Evolutionary conservation across 805 yeast genomes (phyloP), one percentile per base, ranked within the genome.

Genomic region (Candida loeiensis): DNA sequence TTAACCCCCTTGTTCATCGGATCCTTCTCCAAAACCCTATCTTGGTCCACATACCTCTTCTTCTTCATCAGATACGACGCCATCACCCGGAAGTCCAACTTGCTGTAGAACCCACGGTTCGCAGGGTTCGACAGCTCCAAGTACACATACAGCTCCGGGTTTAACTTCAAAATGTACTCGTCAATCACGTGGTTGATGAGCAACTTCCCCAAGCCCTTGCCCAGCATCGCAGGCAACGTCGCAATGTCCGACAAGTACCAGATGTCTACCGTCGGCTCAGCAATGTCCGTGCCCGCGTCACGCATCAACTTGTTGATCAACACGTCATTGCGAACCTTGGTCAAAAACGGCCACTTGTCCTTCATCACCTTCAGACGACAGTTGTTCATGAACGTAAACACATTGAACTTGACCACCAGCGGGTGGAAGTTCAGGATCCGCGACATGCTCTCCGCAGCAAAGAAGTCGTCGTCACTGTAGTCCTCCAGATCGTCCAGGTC

Each of bases 231-330:
- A 6, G 81, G 80, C 32, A 74, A 61, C 17, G 79, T 76, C 30
- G 82, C 82, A 39, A 79, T 64, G 53, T 79, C 82, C 34, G 74
- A 67, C 45, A 79, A 63, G 53, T 79, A 79, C 82, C 83, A 79
- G 38, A 76, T 58, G 22, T 47, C 48, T 28, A 46, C 25, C 16
- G 21, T 26, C n/a, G 41, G 40, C 3, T 41, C 41, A 31, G 63
- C 54, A 33, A 57, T 59, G 35, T 55, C 58, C 13, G 63, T 61
- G 20, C 45, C 39, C 25, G 43, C 45, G 29, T 54, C 47, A 37
- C 59, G 55, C 46, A 63, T 51, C 28, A 47, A 34, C 30, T 41
- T 41, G 4, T 66, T 65, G 17, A 69, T 67, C 37, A 79, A 56
- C 12, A 73, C 73, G 14, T 66, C 64, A 34, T 61, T 55, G 45